A percentile compares a stretch with the other conserved stretches of the same genome.
Evolutionary conservation across 2,329 filamentous ascomycete species (phyloP).

Genomic region (Cyclaneusma minus): DNA sequence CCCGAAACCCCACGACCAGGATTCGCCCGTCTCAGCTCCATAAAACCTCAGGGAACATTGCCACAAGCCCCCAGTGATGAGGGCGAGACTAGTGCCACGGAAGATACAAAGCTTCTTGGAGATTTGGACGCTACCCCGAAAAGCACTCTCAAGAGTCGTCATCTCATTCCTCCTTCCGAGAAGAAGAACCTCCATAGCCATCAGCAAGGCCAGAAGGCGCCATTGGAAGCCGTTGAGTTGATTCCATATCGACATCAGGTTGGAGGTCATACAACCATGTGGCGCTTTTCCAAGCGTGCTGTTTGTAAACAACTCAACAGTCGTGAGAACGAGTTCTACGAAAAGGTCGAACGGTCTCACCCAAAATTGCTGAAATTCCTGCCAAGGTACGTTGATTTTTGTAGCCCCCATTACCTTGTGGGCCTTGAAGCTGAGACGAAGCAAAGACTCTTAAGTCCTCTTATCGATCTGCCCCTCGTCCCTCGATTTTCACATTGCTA

Average conservation of each 20-base stretch:
- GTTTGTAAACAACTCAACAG: conserved; percentile 98
- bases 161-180: conserved; percentile 26
- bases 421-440: conserved; percentile 12
- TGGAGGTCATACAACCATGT: conserved; percentile 89
- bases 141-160: conserved; percentile 19
- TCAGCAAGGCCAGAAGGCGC: conserved; percentile 26
- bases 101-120: conserved; percentile 14
- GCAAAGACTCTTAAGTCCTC: conserved; percentile 3
- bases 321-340: conserved; percentile 96
- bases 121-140: no score
- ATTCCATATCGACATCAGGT: conserved; percentile 97
- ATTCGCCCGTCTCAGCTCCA: no score
- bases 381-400: conserved; percentile 46
- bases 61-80: conserved; percentile 13
- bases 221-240: conserved; percentile 81
- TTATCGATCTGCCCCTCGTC: conserved; percentile 9
- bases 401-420: conserved; percentile 13
- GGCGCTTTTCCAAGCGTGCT: conserved; percentile 85
- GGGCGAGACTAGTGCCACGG: conserved; percentile 11
- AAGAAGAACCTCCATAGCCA: conserved; percentile 35
- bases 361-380: conserved; percentile 81
- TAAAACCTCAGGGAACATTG: no score
- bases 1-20: conserved; percentile 5
- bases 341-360: conserved; percentile 83
- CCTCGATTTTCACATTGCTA: conserved; percentile 7